Evolutionary conservation across 257 asterid species (phyloP), one percentile per base, ranked within the genome.

Genomic region (Ophiorrhiza pumila): DNA sequence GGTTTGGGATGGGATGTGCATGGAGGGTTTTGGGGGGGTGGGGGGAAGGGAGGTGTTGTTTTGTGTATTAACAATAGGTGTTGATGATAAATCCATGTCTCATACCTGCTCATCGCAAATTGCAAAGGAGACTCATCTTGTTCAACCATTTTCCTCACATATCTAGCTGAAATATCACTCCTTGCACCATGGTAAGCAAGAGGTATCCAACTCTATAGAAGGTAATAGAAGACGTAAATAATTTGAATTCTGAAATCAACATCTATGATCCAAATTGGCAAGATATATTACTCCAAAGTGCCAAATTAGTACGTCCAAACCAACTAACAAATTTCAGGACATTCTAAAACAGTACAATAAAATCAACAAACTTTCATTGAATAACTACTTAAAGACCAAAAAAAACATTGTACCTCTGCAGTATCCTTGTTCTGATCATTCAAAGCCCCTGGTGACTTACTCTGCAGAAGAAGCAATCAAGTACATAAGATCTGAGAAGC

Each of bases 41-140:
- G 63, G 14, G 27, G 43, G 42, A 1, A 17, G 23, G 56, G 43
- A 32, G 58, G 49, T 34, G 45, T 1, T 25, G 29, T n/a, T n/a
- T n/a, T n/a, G 4, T 4, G 22, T 27, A 25, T 47, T 47, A 32
- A 27, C 17, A 5, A 22, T 12, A 39, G 43, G 15, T 63, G 15
- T 41, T 6, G 37, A 61, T 9, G 7, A 27, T 23, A 76, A 34
- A 76, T 25, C 50, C 6, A 52, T 69, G 17, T 20, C 46, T 68
- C 92, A 66, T 84, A 90, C 99, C 86, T 78, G 91, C 86, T 85
- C 93, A 88, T 90, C 65, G 87, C 81, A 85, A 94, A 88, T 63
- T 70, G 49, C 59, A 94, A 60, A 35, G 82, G 83, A 63, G 92
- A 74, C 62, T 72, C 84, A 73, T 80, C 88, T 63, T 46, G 84